A percentile compares a stretch with the other conserved stretches of the same genome.
Evolutionary conservation across 2,329 filamentous ascomycete genomes (phyloP).

Genomic region (Gyromitra esculenta): DNA sequence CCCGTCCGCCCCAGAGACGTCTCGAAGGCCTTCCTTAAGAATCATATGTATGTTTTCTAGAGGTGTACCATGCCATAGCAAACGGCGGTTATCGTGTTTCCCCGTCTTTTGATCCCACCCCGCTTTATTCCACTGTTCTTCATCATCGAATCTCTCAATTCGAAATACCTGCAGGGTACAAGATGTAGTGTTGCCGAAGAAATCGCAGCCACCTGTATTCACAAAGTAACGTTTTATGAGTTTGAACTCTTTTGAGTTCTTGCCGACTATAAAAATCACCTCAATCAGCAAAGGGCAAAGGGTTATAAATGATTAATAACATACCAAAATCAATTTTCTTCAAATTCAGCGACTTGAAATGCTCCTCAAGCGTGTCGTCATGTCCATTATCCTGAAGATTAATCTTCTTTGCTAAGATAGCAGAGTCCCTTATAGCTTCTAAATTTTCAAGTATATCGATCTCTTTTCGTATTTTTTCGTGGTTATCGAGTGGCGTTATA

Average conservation of each 20-base stretch:
- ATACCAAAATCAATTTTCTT: conserved; percentile 32
- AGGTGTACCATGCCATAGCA: conserved; percentile 34
- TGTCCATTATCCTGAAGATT: conserved; percentile 24
- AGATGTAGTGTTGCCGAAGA: background rate
- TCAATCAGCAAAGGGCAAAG: background rate
- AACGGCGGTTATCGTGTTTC: conserved; percentile 1
- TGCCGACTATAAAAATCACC: background rate
- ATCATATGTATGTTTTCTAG: conserved; percentile 6
- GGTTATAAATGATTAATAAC: background rate
- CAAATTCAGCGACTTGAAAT: conserved; percentile 13
- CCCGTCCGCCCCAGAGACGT: background rate
- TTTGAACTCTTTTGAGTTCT: background rate
- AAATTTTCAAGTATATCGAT: conserved; percentile 4
- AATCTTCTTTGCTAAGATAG: conserved; percentile 5
- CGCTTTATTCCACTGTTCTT: conserved; percentile 20
- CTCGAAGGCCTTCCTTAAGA: conserved; percentile 20
- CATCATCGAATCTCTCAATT: conserved; percentile 26
- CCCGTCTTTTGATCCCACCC: background rate
- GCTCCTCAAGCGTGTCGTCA: conserved; percentile 1
- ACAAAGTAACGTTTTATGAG: conserved; percentile 21
- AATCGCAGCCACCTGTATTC: background rate
- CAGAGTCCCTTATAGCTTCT: conserved; percentile 1
- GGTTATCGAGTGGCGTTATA: conserved; percentile 3
- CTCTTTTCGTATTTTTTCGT: conserved; percentile 1
- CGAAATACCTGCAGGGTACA: conserved; percentile 17